phyloP scores from a whole-genome alignment of 371 early-diverging fungal genomes.

The Mortierella sp. region DNA sequence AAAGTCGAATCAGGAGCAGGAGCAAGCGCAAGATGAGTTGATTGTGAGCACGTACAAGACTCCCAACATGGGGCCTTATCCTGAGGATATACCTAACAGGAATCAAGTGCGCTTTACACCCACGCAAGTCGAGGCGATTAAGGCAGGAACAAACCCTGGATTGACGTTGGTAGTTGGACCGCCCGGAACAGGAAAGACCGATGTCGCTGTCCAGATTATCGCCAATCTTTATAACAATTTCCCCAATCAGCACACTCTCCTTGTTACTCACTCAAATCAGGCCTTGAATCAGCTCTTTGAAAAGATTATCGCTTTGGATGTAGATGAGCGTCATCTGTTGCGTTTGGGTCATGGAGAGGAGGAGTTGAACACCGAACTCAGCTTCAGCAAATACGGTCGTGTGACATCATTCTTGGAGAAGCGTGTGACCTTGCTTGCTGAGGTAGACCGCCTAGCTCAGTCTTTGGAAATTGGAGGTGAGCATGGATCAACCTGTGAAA shows the following conservation, averaged over 20 bases:
- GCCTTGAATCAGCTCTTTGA: constrained; percentile 96
- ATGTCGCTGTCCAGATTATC: constrained; percentile 95
- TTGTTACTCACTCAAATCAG: constrained; percentile 96
- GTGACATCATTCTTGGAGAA: constrained; percentile 91
- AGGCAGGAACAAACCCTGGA: constrained; percentile 85
- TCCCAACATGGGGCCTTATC: constrained; percentile 82
- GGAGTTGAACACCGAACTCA: constrained; percentile 82
- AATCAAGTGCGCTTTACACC: constrained; percentile 91
- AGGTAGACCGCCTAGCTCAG: constrained; percentile 83
- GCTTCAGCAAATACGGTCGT: constrained; percentile 93
- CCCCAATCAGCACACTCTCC: constrained; percentile 89
- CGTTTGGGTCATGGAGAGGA: constrained; percentile 96
- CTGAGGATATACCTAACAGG: constrained; percentile 69
- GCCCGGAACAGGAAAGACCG: constrained; percentile 98
- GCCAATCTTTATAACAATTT: constrained; percentile 92
- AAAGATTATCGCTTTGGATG: constrained; percentile 88
- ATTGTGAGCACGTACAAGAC: constrained; percentile 70
- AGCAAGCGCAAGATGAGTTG: constrained; percentile 58
- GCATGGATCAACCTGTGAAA: constrained; percentile 94
- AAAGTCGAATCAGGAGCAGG: constrained; percentile 57
- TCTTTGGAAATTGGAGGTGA: constrained; percentile 86
- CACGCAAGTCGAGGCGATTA: constrained; percentile 89
- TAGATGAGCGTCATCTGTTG: constrained; percentile 92
- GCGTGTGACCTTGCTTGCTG: constrained; percentile 77
- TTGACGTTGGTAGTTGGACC: constrained; percentile 95